Evolutionary conservation across 2,329 filamentous ascomycete genomes (phyloP).

Genomic region (Grosmannia clavigera): DNA sequence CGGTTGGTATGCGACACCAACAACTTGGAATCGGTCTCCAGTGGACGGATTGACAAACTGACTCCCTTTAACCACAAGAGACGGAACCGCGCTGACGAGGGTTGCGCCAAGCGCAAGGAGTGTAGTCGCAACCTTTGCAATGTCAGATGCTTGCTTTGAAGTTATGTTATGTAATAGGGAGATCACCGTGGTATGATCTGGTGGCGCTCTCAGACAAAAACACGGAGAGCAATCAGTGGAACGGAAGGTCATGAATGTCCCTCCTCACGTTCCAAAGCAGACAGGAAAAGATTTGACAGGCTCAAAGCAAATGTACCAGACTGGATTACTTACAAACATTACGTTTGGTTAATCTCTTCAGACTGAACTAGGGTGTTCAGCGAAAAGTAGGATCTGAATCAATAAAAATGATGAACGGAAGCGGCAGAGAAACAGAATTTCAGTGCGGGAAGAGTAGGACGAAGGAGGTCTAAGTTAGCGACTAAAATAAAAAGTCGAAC

Average conservation of each 20-base stretch:
- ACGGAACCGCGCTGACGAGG: constrained; percentile 41
- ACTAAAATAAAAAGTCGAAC: background rate
- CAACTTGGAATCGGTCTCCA: constrained; percentile 50
- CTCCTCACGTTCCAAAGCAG: background rate
- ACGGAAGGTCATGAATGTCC: background rate
- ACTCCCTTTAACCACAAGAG: constrained; percentile 42
- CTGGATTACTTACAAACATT: background rate
- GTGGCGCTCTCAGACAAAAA: no score
- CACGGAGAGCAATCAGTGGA: background rate
- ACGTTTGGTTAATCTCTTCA: background rate
- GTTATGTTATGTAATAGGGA: no score
- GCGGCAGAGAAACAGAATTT: background rate
- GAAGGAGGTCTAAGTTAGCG: background rate
- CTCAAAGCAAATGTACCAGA: background rate
- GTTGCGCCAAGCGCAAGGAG: constrained; percentile 41
- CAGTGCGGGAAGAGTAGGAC: background rate
- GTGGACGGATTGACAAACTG: constrained; percentile 48
- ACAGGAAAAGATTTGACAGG: background rate
- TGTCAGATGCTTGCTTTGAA: background rate
- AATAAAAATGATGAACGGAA: background rate
- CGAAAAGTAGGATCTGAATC: background rate
- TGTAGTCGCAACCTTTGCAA: constrained; percentile 25
- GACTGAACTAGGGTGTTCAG: background rate
- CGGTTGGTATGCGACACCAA: constrained; percentile 58
- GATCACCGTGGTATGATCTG: no score